Base-by-base conservation (phyloP, 75 land plant genomes). In the Picea sitchensis region DNA sequence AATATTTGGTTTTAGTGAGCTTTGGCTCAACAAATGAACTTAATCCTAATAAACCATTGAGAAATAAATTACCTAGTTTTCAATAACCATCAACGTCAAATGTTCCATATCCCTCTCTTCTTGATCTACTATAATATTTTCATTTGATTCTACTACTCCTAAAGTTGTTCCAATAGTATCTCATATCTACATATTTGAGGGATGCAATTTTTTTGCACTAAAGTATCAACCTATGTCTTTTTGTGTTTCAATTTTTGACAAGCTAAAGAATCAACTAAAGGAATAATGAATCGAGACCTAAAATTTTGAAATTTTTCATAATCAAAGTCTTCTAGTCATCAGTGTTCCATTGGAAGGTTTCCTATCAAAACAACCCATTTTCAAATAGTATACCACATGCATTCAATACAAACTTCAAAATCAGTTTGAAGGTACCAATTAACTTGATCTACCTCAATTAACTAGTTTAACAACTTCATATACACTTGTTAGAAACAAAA, bases 31-130 rank as follows among this genome's bases (percentile, higher is more conserved):
- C 62, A 9, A 11, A 23, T n/a, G 41, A 62, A 31, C 9, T 73
- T 26, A 17, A n/a, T 14, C 30, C 20, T 12, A 23, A 6, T 58
- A 54, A 32, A 32, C 38, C 5, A 4, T n/a, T 14, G 73, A 54
- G 36, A 34, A 64, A 41, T 7, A 32, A 77, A 79, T 32, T 56
- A 97, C 99, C 94, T 97, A 96, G 54, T 85, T 83, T 64, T 95
- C 95, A 78, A 95, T 91, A n/a, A 97, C 83, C 31, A 79, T 85
- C 58, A 93, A 88, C 81, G 95, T 83, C 61, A 89, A 80, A 47
- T 83, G 84, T 80, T 92, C 96, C 21, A 95, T 95, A 61, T 93
- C 96, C 60, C 86, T 92, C 65, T 95, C 96, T 82, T 97, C 99
- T 64, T 93, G 98, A 76, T 97, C 96, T 57, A 96, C 98, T 69